phyloP scores from a whole-genome alignment of 2,329 filamentous ascomycete genomes.

The Drechslerella stenobrocha region DNA sequence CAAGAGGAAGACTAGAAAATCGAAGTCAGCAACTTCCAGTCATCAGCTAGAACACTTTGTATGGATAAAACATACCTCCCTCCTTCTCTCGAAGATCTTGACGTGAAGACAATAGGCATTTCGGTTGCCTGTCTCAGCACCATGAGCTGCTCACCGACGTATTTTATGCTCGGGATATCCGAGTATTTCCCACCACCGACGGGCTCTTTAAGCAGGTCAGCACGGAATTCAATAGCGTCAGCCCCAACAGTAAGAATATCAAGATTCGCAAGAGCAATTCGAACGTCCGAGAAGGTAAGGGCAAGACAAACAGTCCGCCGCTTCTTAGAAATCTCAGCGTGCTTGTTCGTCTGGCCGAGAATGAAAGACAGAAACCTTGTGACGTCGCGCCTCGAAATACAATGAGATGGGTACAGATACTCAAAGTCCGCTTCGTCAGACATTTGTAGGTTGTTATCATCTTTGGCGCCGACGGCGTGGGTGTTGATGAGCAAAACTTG shows the following conservation, averaged over 20 bases:
- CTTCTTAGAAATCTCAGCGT: slow-evolving; percentile 76
- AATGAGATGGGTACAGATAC: slow-evolving; percentile 75
- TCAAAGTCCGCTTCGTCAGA: slow-evolving; percentile 78
- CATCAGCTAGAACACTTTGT: too few relatives aligned
- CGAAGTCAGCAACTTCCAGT: too few relatives aligned
- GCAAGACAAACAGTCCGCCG: slow-evolving; percentile 81
- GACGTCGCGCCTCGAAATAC: slow-evolving; percentile 74
- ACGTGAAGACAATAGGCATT: slow-evolving; percentile 87
- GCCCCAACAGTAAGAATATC: slow-evolving; percentile 85
- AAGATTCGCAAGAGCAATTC: slow-evolving; percentile 77
- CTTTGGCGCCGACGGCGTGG: slow-evolving; percentile 70
- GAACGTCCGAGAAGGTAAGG: slow-evolving; percentile 84
- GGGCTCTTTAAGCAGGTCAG: slow-evolving; percentile 74
- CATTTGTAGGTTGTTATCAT: slow-evolving; percentile 62
- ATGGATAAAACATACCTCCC: slow-evolving; percentile 27
- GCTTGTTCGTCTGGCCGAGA: slow-evolving; percentile 75
- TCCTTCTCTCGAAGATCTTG: slow-evolving; percentile 72
- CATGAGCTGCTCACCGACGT: slow-evolving; percentile 86
- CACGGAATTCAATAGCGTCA: slow-evolving; percentile 81
- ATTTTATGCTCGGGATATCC: slow-evolving; percentile 74
- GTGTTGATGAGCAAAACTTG: slow-evolving; percentile 73
- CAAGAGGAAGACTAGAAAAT: slow-evolving; percentile 34
- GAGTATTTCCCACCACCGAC: slow-evolving; percentile 63
- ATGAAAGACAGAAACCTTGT: slow-evolving; percentile 78
- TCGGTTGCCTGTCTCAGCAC: slow-evolving; percentile 79